Base-by-base conservation (phyloP, 257 asterid genomes). In the Solanum dulcamara region DNA sequence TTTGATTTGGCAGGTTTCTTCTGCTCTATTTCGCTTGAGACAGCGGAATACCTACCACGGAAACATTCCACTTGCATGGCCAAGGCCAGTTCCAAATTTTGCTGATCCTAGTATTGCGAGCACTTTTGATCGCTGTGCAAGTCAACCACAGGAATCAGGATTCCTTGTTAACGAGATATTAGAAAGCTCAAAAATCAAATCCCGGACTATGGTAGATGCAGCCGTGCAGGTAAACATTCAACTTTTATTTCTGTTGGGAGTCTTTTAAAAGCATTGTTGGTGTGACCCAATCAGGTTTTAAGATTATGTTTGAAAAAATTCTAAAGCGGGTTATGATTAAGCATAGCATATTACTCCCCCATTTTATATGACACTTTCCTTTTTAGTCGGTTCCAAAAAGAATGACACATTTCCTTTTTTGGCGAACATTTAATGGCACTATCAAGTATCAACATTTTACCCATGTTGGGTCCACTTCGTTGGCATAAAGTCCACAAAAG, bases 11-110 rank as follows among this genome's bases (percentile, higher is more conserved):
- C 91, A 94, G 99, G 98, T 93, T 87, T 67, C 91, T 53, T 89
- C 92, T 60, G 95, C 97, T 84, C 81, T 96, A 86, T 89, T 85
- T 86, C 85, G 90, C 86, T 88, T 94, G 95, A 91, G 96, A 88
- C 94, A 91, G 87, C 88, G 98, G 81, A 96, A 93, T 86, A 93
- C 94, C 24, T 94, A 92, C 88, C 95, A 90, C 80, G 98, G 92
- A 81, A 92, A 89, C 84, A 87, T 66, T 70, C 87, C 89, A 13
- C 89, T 87, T 67, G 50, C 90, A 81, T 90, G 89, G 91, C 84
- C 93, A 11, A 92, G 89, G 88, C 93, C 91, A 18, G 84, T 87
- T 22, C 80, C 86, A 60, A 88, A 86, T 86, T 71, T 71, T 51
- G 87, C 88, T 83, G 98, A 89, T 60, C 87, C 91, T 80, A 89